These are phyloP conservation scores for Chrysoporthe deuterocubensis DNA, from an alignment of 2,329 filamentous ascomycete species.

Conservation along the genomic window DNA sequence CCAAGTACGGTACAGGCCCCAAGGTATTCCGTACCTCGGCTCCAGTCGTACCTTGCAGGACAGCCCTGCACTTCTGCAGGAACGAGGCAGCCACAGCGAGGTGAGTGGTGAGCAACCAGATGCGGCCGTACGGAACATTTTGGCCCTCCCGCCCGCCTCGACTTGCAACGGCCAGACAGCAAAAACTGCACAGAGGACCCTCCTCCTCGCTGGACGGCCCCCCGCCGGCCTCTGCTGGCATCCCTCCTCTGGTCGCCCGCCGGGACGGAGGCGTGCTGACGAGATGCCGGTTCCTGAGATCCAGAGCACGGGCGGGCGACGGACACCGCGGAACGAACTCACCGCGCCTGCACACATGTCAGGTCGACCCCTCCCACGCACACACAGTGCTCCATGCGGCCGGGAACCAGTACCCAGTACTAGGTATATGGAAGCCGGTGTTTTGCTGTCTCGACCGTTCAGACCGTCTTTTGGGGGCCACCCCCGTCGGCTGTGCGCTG, in stretches of 20 bases:
- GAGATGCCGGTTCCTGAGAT: conserved; percentile 23
- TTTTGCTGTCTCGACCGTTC: conserved; percentile 25
- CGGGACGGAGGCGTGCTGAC: conserved; percentile 6
- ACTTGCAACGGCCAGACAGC: conserved; percentile 6
- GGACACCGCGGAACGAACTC: conserved; percentile 17
- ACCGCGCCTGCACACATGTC: conserved; percentile 13
- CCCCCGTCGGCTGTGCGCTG: neutral
- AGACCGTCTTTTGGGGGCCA: conserved; percentile 29
- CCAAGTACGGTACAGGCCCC: neutral
- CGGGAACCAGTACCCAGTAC: neutral
- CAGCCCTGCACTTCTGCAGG: conserved; percentile 20
- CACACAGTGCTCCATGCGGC: conserved; percentile 19
- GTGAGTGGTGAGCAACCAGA: conserved; percentile 1
- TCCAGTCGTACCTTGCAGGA: conserved; percentile 22
- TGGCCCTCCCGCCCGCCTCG: neutral
- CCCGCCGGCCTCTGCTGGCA: neutral
- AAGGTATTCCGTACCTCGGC: conserved; percentile 12
- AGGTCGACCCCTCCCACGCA: conserved; percentile 9
- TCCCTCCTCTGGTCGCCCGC: conserved; percentile 2
- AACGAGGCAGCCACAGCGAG: conserved; percentile 8
- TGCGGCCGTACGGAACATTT: conserved; percentile 12
- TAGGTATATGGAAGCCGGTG: conserved; percentile 10
- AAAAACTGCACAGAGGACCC: neutral
- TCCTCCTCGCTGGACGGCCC: neutral
- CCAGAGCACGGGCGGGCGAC: conserved; percentile 18